Percentiles rank a stretch among this genome's conserved stretches.
Evolutionary conservation across 495 filamentous ascomycete species (phyloP).

Genomic region (Podospora conica): DNA sequence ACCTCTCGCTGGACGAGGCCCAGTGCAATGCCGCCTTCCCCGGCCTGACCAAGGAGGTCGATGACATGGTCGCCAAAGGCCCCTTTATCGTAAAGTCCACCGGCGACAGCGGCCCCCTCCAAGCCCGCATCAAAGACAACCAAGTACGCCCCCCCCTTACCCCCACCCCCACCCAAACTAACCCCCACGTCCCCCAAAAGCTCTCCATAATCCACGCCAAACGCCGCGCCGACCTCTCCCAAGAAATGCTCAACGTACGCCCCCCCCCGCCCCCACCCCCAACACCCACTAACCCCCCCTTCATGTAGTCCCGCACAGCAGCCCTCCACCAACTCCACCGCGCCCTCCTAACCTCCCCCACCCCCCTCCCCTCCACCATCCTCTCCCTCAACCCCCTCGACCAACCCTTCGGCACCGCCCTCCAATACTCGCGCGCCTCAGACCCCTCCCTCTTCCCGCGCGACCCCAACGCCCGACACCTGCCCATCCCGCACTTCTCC

Average conservation of each 20-base stretch:
- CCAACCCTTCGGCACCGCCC: slow-evolving; percentile 34
- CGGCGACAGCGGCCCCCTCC: slow-evolving; percentile 33
- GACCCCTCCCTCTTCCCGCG: slow-evolving; percentile 43
- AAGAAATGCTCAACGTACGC: slow-evolving; percentile 36
- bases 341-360: slow-evolving; percentile 44
- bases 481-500: slow-evolving; percentile 75
- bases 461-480: slow-evolving; percentile 38
- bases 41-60: slow-evolving; percentile 40
- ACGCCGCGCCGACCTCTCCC: slow-evolving; percentile 30
- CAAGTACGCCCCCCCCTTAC: slow-evolving; percentile 20
- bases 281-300: background rate
- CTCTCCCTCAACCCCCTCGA: slow-evolving; percentile 48
- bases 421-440: slow-evolving; percentile 34
- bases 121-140: slow-evolving; percentile 40
- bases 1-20: slow-evolving; percentile 34
- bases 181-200: slow-evolving; percentile 11
- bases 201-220: slow-evolving; percentile 42
- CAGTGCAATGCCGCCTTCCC: slow-evolving; percentile 43
- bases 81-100: slow-evolving; percentile 37
- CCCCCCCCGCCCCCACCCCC: background rate
- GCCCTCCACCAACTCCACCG: slow-evolving; percentile 44
- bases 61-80: slow-evolving; percentile 38
- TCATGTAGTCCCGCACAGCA: slow-evolving; percentile 34
- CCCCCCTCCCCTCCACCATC: slow-evolving; percentile 53
- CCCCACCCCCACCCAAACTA: background rate